These are phyloP conservation scores for Coemansia sp. DNA, from an alignment of 192 early-diverging fungal genomes.

Conservation along the genomic window DNA sequence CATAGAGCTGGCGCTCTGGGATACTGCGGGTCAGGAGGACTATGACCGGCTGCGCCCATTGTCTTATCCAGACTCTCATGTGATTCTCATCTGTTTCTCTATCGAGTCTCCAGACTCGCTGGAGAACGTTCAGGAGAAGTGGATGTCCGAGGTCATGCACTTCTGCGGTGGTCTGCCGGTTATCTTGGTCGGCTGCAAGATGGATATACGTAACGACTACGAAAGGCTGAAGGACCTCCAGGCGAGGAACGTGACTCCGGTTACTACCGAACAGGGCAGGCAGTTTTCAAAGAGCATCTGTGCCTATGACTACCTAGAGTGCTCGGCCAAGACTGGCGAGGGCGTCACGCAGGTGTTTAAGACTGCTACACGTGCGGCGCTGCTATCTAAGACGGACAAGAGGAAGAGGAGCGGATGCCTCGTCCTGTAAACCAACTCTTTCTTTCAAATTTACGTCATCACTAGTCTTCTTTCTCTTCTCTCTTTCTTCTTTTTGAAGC, in stretches of 20 bases:
- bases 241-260: constrained; percentile 33
- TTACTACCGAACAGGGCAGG: constrained; percentile 57
- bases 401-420: constrained; percentile 37
- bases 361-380: constrained; percentile 72
- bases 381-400: constrained; percentile 54
- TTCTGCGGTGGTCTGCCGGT: constrained; percentile 11
- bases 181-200: constrained; percentile 28
- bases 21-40: constrained; percentile 96
- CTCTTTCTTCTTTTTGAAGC: background rate
- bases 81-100: constrained; percentile 89
- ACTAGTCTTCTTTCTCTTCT: background rate
- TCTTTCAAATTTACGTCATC: background rate
- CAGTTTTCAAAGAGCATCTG: constrained; percentile 65
- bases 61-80: constrained; percentile 88
- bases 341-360: constrained; percentile 52
- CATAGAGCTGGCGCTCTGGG: constrained; percentile 91
- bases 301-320: constrained; percentile 78
- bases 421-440: constrained; percentile 39
- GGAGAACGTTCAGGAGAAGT: constrained; percentile 67
- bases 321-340: constrained; percentile 60
- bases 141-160: constrained; percentile 27
- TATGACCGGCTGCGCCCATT: constrained; percentile 89
- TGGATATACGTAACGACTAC: constrained; percentile 44
- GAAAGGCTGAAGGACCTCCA: constrained; percentile 23
- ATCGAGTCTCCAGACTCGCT: constrained; percentile 81